Conservation (phyloP, 495 filamentous ascomycete species). For the Daldinia bambusicola region DNA sequence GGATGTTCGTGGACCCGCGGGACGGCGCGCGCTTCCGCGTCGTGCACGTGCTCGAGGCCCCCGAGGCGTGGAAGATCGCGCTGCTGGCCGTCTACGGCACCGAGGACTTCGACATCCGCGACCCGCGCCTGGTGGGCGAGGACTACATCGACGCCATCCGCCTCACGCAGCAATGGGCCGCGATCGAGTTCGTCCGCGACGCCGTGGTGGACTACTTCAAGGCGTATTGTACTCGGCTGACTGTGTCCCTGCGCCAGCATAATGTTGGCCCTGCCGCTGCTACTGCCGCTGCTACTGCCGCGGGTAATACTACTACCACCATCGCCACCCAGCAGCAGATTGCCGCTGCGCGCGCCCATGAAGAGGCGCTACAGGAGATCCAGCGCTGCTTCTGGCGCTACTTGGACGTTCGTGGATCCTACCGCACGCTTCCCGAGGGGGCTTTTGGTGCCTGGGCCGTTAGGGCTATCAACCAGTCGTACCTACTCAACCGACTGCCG, state of each 20-base stretch:
- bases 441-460: background rate
- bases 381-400: background rate
- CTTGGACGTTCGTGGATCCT: background rate
- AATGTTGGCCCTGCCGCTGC: too few relatives aligned
- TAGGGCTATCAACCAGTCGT: background rate
- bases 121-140: background rate
- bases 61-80: conserved; percentile 6
- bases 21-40: background rate
- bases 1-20: background rate
- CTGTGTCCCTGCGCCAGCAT: background rate
- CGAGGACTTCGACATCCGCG: background rate
- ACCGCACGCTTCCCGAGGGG: background rate
- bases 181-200: background rate
- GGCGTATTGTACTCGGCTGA: background rate
- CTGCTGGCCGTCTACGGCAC: conserved; percentile 4
- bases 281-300: too few relatives aligned
- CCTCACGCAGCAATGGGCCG: background rate
- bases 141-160: background rate
- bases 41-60: background rate
- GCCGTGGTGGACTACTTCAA: background rate
- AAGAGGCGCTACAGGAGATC: background rate
- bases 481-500: background rate
- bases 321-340: too few relatives aligned
- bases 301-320: too few relatives aligned
- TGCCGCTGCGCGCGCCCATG: background rate